Evolutionary conservation across 1,284 basidiomycete genomes (phyloP), one percentile per base, ranked within the genome.

Genomic region (Ceratobasidium theobromae): DNA sequence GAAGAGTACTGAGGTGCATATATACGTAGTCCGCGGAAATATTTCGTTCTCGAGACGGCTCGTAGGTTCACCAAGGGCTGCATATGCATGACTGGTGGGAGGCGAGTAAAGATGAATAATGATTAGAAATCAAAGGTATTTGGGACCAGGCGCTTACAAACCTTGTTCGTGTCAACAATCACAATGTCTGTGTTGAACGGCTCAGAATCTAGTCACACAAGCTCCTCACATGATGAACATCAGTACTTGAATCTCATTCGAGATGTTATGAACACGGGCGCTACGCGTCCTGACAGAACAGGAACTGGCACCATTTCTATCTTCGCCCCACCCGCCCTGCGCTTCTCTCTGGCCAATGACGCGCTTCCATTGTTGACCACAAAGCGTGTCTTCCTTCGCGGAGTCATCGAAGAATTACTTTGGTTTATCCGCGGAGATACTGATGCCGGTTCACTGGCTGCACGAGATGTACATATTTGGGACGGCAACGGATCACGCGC

Each of bases 391-490:
- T 98, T 98, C 75, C 79, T 89, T 25, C 88, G 92, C 38, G 95
- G 93, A 0, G 95, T 99, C 33, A 79, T 94, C 21, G 95, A 98
- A 75, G 96, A 99, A 74, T 85, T 99, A 0, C 82, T 99, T 4
- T 99, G 97, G 96, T 99, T 99, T 74, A 81, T 98, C 16, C 80
- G 82, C 23, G 96, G 95, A 0, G 84, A 81, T 23, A 98, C 96
- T 0, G 93, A 98, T 77, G 87, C 91, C 0, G 86, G 81, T 8
- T 72, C 88, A 0, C 83, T 99, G 33, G 86, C 87, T 0, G 81
- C 84, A n/a, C 91, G 91, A 73, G 93, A 91, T 52, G 84, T 99
- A 69, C 91, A 93, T 75, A 99, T 99, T 72, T 99, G 97, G 96
- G 95, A 98, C 74, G 95, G 95, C 0, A 99, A 99, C 72, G 96